Conservation (phyloP, 331 rosid species). For the Acacia pycnantha region DNA sequence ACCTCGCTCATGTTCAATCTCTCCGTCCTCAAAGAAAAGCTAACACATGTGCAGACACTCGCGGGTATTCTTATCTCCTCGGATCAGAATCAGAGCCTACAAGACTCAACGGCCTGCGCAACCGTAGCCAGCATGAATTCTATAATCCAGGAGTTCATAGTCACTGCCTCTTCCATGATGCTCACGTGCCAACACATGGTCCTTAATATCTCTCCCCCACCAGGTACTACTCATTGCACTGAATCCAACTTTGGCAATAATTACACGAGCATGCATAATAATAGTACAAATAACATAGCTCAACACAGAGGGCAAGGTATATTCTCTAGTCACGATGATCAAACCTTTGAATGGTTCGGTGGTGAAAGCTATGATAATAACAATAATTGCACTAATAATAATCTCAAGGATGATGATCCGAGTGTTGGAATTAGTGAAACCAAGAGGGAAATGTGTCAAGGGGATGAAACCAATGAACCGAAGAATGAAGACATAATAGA, state of each 20-base stretch:
- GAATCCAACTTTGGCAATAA: constrained; percentile 2
- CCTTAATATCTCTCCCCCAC: constrained; percentile 24
- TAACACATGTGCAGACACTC: constrained; percentile 56
- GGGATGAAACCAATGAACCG: constrained; percentile 6
- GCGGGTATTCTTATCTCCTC: constrained; percentile 50
- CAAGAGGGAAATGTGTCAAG: constrained; percentile 11
- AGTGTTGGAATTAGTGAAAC: constrained; percentile 29
- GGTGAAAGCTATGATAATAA: constrained; percentile 32
- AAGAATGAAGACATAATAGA: constrained; percentile 54
- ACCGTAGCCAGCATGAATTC: constrained; percentile 54
- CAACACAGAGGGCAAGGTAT: constrained; percentile 35
- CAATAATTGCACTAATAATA: background rate
- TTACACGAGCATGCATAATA: background rate
- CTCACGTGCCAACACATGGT: constrained; percentile 65
- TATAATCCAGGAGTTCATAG: constrained; percentile 70
- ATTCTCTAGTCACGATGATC: constrained; percentile 40
- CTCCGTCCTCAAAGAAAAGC: constrained; percentile 67
- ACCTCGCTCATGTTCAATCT: constrained; percentile 60
- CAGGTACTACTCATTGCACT: constrained; percentile 35
- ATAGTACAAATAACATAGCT: constrained; percentile 22
- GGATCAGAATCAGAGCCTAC: constrained; percentile 19
- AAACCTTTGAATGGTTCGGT: constrained; percentile 55
- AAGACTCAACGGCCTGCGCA: constrained; percentile 39
- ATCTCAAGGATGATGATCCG: constrained; percentile 29
- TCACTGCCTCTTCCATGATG: constrained; percentile 76